Percentiles rank a stretch among this genome's conserved stretches.
These are phyloP conservation scores for Cordyceps pruinosa DNA, from an alignment of 2,329 filamentous ascomycete genomes.

Conservation along the genomic window DNA sequence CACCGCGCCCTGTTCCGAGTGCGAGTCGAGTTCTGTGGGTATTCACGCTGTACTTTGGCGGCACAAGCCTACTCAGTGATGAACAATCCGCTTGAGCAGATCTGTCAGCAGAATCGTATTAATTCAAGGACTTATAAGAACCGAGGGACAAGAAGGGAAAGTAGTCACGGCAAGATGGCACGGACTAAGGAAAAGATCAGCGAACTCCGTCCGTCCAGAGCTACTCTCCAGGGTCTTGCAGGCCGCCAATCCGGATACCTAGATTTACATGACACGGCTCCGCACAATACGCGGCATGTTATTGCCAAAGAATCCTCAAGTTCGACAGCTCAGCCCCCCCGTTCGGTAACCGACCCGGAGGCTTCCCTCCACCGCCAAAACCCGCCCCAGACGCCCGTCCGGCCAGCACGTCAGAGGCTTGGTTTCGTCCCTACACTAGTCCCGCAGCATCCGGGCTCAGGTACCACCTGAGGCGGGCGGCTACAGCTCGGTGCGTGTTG, in stretches of 20 bases:
- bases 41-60: too few species aligned
- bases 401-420: conserved; percentile 4
- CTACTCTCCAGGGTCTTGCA: not conserved
- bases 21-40: too few species aligned
- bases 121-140: too few species aligned
- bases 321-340: not conserved
- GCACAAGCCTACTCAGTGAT: too few species aligned
- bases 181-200: not conserved
- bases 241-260: not conserved
- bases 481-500: not conserved
- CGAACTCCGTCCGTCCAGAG: not conserved
- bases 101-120: too few species aligned
- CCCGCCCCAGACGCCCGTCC: not conserved
- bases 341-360: not conserved
- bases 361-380: not conserved
- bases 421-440: conserved; percentile 3
- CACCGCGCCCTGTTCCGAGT: too few species aligned
- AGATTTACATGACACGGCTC: not conserved
- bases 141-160: not conserved
- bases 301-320: not conserved
- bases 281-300: not conserved
- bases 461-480: not conserved
- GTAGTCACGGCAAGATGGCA: not conserved
- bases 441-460: not conserved
- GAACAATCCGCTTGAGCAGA: too few species aligned